Conservation (phyloP, 225 moss, liverwort and hornwort genomes). For the Lunularia cruciata region DNA sequence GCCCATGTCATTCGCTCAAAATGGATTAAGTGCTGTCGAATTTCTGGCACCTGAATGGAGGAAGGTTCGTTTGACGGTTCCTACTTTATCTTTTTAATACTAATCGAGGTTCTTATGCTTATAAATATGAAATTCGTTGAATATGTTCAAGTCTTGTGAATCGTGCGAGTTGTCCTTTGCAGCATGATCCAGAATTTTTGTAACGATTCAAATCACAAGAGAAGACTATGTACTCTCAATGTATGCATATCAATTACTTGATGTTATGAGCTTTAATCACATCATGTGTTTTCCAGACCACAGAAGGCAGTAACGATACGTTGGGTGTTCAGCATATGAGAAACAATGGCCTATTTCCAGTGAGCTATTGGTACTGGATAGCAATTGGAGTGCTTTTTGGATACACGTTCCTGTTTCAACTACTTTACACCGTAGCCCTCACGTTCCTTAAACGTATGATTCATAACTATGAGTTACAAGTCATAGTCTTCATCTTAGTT, state of each 20-base stretch:
- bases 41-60: conserved; percentile 80
- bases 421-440: conserved; percentile 50
- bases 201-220: too few species aligned
- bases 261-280: too few species aligned
- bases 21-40: conserved; percentile 69
- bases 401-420: conserved; percentile 51
- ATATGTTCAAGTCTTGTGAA: too few species aligned
- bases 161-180: too few species aligned
- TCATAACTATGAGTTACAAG: too few species aligned
- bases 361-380: conserved; percentile 53
- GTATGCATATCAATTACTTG: too few species aligned
- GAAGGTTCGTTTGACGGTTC: conserved; percentile 31
- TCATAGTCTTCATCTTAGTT: too few species aligned
- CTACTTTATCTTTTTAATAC: too few species aligned
- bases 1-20: conserved; percentile 72
- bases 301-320: conserved; percentile 17
- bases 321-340: conserved; percentile 47
- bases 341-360: conserved; percentile 38
- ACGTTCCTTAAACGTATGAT: conserved; percentile 18
- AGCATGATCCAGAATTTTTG: too few species aligned
- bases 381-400: conserved; percentile 44
- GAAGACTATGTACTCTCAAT: too few species aligned
- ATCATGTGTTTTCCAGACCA: conserved; percentile 36
- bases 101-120: too few species aligned
- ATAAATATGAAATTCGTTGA: too few species aligned